phyloP scores from a whole-genome alignment of 305 asterid genomes.

The Petunia hybrid region DNA sequence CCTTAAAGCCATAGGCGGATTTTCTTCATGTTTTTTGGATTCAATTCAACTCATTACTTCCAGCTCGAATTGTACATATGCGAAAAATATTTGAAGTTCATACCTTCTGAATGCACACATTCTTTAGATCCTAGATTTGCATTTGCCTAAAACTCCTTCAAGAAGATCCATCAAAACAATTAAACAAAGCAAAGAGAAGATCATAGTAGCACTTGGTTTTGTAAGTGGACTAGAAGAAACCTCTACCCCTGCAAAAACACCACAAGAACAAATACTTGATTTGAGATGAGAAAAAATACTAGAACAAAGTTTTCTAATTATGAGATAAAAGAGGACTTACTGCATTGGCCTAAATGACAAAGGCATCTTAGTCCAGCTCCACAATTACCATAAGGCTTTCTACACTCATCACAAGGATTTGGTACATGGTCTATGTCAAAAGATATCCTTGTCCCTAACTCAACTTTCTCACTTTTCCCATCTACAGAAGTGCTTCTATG shows the following conservation, averaged over 20 bases:
- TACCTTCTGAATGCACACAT: too few relatives aligned
- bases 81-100: too few relatives aligned
- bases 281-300: neutral
- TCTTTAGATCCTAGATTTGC: too few relatives aligned
- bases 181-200: constrained; percentile 40
- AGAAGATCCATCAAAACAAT: constrained; percentile 32
- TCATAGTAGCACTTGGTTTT: constrained; percentile 38
- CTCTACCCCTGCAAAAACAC: constrained; percentile 56
- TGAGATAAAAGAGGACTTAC: constrained; percentile 44
- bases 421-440: constrained; percentile 66
- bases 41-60: neutral
- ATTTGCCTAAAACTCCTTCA: constrained; percentile 30
- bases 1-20: neutral
- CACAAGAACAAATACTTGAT: neutral
- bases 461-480: constrained; percentile 13
- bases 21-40: neutral
- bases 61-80: too few relatives aligned
- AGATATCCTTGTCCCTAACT: constrained; percentile 58
- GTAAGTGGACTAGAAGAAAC: constrained; percentile 48
- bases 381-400: constrained; percentile 57
- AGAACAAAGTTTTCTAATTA: neutral
- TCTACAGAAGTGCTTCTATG: constrained; percentile 32
- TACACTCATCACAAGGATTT: constrained; percentile 67
- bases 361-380: constrained; percentile 69
- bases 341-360: constrained; percentile 61